Evolutionary conservation across 2,329 filamentous ascomycete genomes (phyloP), one percentile per base, ranked within the genome.

Genomic region (Colletotrichum spaethianum): DNA sequence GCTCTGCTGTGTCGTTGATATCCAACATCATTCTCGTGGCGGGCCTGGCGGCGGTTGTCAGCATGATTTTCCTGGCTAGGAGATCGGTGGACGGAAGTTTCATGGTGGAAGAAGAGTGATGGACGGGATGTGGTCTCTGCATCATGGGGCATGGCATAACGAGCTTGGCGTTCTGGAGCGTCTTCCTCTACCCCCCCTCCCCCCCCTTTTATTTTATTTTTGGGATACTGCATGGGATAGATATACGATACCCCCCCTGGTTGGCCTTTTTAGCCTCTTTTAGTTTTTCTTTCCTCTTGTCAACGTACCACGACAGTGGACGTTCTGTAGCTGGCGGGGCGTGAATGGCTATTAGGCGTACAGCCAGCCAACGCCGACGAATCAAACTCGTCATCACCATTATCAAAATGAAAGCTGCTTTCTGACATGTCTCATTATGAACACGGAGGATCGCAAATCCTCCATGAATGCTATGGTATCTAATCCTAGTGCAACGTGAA

Each of bases 161-260:
- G 44, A 72, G 44, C 64, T 55, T 53, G 70, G 70, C 70, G 67
- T 73, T 65, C 36, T 36, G 62, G 67, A 23, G 61, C 63, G 55
- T 7, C 44, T 66, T 53, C 26, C 31, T 31, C 14, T 2, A 16
- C 9, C 14, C 6, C 18, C 23, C 14, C 6, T 46, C 6, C 14
- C 23, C 12, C 0, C 8, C 9, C 26, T 7, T 28, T 28, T 18
- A 5, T 14, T 31, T 4, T 23, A 11, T 18, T 38, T 60, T 71
- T 40, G 52, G 61, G 55, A 61, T 71, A 71, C 38, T 9, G 33
- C 61, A 73, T 71, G 65, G 70, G 72, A 65, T 61, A 66, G 59
- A 63, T 59, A 70, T 23, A 73, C 64, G 70, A 74, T 74, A 74
- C 70, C 70, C 72, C 66, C 53, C n/a, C n/a, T 53, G 31, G 7